A percentile compares a stretch with the other conserved stretches of the same genome.
Conservation (phyloP, 1,284 basidiomycete species). For the Cerrena zonata region DNA sequence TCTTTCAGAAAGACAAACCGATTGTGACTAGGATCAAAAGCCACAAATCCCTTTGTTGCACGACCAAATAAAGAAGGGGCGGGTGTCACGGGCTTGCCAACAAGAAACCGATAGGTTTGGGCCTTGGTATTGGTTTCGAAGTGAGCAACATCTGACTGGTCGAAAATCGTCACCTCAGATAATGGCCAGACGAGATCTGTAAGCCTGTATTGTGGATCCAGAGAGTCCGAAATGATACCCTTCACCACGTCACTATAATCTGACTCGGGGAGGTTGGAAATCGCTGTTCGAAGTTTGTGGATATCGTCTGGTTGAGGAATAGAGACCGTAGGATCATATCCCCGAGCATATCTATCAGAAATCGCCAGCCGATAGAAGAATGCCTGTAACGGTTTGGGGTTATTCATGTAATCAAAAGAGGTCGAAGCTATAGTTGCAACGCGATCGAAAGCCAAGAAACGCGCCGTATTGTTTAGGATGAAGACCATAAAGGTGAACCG, state of each 20-base stretch:
- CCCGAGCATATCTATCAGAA: background rate
- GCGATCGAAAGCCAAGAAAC: background rate
- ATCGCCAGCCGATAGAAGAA: constrained; percentile 1
- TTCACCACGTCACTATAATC: background rate
- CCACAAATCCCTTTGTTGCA: constrained; percentile 8
- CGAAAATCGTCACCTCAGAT: background rate
- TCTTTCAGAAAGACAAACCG: constrained; percentile 10
- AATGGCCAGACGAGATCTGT: background rate
- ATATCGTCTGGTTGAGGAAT: background rate
- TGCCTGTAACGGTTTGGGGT: background rate
- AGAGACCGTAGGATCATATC: background rate
- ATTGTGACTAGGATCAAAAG: constrained; percentile 2
- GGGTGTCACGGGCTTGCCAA: background rate
- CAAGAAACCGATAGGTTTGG: background rate
- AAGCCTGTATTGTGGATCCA: no score
- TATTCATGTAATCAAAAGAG: background rate
- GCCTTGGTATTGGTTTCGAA: background rate
- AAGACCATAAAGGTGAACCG: background rate
- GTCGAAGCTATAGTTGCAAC: background rate
- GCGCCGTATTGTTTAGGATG: background rate
- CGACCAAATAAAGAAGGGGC: constrained; percentile 4
- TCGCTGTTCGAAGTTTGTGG: background rate
- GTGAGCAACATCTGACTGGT: no score
- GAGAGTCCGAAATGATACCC: background rate
- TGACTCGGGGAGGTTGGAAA: background rate